These are phyloP conservation scores for Mycosphaerella arachidis DNA, from an alignment of 2,329 filamentous ascomycete species.

Conservation along the genomic window DNA sequence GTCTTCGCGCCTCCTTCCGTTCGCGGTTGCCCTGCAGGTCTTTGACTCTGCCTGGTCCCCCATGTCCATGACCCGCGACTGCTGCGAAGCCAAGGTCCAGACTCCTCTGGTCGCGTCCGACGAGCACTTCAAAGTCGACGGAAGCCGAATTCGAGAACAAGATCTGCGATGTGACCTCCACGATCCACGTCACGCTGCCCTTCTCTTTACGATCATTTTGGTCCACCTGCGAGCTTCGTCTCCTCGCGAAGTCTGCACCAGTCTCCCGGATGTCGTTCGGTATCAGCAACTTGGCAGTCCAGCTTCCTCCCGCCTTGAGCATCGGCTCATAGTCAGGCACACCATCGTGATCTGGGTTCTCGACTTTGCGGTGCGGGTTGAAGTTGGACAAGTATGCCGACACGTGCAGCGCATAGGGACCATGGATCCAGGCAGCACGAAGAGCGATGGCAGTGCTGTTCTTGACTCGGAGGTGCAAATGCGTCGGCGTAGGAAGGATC, in stretches of 20 bases:
- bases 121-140: constrained; percentile 80
- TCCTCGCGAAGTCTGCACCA: constrained; percentile 42
- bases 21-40: constrained; percentile 58
- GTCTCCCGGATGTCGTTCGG: constrained; percentile 71
- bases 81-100: constrained; percentile 61
- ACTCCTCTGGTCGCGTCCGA: constrained; percentile 82
- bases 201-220: constrained; percentile 37
- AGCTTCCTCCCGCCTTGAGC: constrained; percentile 86
- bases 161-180: constrained; percentile 88
- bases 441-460: constrained; percentile 88
- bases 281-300: constrained; percentile 74
- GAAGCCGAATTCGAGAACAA: constrained; percentile 86
- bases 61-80: constrained; percentile 50
- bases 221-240: constrained; percentile 37
- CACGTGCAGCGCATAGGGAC: constrained; percentile 85
- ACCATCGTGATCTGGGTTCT: constrained; percentile 54
- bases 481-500: constrained; percentile 77
- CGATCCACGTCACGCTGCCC: constrained; percentile 72
- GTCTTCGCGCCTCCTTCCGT: constrained; percentile 54
- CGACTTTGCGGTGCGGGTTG: constrained; percentile 74
- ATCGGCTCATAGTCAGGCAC: constrained; percentile 92
- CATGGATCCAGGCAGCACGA: constrained; percentile 92
- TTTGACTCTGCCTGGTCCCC: constrained; percentile 63
- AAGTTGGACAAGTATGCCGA: constrained; percentile 80
- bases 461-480: constrained; percentile 79